phyloP scores from a whole-genome alignment of 108 stramenopile genomes.

The Fragilaria radians region DNA sequence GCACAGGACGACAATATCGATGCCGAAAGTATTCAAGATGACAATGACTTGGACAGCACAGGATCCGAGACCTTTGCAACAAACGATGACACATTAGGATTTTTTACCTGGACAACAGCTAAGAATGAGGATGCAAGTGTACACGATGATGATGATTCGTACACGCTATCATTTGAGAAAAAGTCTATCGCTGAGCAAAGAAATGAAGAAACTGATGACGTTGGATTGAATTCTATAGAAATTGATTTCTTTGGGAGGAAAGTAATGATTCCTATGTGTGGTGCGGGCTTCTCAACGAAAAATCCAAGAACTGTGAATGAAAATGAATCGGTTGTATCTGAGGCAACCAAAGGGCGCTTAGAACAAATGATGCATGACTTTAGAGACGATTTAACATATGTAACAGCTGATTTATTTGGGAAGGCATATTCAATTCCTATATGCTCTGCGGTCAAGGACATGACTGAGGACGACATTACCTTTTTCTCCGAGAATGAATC shows the following conservation, averaged over 20 bases:
- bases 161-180: conserved; percentile 1
- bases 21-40: background rate
- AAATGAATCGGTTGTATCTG: background rate
- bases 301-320: background rate
- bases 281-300: background rate
- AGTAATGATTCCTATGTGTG: conserved; percentile 18
- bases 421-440: background rate
- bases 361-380: background rate
- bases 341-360: background rate
- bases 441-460: background rate
- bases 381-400: too few species aligned
- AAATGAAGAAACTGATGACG: background rate
- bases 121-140: background rate
- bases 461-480: background rate
- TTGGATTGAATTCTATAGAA: conserved; percentile 9
- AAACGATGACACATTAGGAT: background rate
- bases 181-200: background rate
- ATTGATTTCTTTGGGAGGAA: conserved; percentile 15
- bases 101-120: background rate
- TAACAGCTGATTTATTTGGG: background rate
- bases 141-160: background rate
- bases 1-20: background rate
- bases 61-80: background rate
- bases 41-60: background rate
- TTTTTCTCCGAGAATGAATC: background rate